phyloP scores from a whole-genome alignment of 2,329 filamentous ascomycete species.

The Diplodia sapinea region DNA sequence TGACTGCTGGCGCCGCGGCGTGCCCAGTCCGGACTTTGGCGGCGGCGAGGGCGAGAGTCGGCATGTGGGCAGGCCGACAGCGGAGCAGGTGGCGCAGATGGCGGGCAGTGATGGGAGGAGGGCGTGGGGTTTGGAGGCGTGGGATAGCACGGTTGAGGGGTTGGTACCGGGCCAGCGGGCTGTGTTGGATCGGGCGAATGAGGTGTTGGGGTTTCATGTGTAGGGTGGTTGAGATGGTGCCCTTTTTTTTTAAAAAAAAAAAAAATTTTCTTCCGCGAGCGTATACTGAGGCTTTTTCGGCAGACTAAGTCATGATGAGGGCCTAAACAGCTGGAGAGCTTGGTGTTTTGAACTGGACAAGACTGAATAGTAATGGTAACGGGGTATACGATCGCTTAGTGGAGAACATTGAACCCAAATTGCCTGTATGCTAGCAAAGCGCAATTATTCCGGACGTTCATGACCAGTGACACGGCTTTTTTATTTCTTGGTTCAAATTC shows the following conservation, averaged over 20 bases:
- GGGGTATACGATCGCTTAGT: too few species aligned
- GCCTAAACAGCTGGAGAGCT: neutral
- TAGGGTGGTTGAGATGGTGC: neutral
- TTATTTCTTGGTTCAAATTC: too few species aligned
- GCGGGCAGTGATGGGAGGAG: conserved; percentile 57
- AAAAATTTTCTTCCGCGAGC: neutral
- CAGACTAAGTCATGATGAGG: neutral
- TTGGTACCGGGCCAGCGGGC: neutral
- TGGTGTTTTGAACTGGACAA: neutral
- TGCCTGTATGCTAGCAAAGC: too few species aligned
- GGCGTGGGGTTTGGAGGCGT: conserved; percentile 61
- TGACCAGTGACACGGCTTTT: too few species aligned
- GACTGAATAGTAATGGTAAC: neutral
- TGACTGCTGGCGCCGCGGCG: conserved; percentile 70
- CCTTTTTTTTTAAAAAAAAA: neutral
- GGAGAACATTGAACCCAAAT: too few species aligned
- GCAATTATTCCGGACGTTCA: too few species aligned
- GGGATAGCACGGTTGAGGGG: conserved; percentile 46
- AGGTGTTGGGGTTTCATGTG: conserved; percentile 24
- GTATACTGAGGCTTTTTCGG: neutral
- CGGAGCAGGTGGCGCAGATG: conserved; percentile 47
- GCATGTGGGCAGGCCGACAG: conserved; percentile 51
- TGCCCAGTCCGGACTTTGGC: conserved; percentile 56
- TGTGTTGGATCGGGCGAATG: conserved; percentile 16
- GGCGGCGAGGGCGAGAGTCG: conserved; percentile 67